Base-by-base conservation (phyloP, 2,329 filamentous ascomycete species). In the Penicillium frequentans region DNA sequence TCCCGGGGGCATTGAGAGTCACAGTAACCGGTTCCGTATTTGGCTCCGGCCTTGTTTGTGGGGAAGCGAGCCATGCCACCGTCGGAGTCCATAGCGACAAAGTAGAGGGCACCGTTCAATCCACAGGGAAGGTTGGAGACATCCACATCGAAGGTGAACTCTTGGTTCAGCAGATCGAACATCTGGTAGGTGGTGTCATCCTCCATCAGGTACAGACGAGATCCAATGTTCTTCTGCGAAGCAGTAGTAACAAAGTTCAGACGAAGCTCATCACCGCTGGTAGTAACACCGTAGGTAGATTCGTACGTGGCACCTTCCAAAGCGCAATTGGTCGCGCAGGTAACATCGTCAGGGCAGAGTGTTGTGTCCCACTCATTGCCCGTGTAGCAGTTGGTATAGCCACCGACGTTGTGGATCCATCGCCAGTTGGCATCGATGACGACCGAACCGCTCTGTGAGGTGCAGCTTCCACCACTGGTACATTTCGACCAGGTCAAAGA, bases 111-210 rank as follows among this genome's bases (percentile, higher is more conserved):
- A 55, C 87, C 88, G 74, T 91, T 90, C 58, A 91, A 75, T 58
- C 88, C 88, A 68, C 88, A 91, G 58, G 84, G 83, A n/a, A 89
- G 77, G 64, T 82, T 82, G 39, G 86, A 89, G 43, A 89, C 84
- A 69, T 90, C 88, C 26, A 90, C 87, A 54, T 90, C 87, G 61
- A 90, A 89, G 53, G 86, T 87, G 75, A 90, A 86, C 73, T 90
- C 88, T 68, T 87, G 82, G 73, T 85, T 85, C 54, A 86, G 78
- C 56, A 90, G 78, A 57, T 84, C 80, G 75, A 90, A 86, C 69
- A 83, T 81, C 75, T 89, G 76, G 73, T 90, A 90, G 57, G 82
- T 83, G 63, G 77, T 79, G 47, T 86, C 82, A 51, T 80, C 76
- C 64, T 82, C 81, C 77, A 90, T 83, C 61, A 90, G 80, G 71